Base-by-base conservation (phyloP, 1,284 basidiomycete species). In the Cryptococcus sp. region DNA sequence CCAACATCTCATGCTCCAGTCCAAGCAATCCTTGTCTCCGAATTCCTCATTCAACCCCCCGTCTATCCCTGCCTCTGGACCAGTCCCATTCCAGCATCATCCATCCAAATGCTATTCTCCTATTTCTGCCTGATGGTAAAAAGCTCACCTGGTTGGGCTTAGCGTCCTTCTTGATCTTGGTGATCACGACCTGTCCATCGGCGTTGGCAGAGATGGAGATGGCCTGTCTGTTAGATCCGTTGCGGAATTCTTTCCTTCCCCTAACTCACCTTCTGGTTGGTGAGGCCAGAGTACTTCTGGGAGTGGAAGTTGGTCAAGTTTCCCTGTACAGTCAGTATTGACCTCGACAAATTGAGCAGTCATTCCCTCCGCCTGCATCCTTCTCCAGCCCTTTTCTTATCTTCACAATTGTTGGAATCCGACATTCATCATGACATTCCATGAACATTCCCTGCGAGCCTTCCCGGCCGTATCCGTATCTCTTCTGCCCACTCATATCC, bases 291-390 rank as follows among this genome's bases (percentile, higher is more conserved):
- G 81, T 83, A 91, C 75, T 91, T 92, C 81, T 82, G 80, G 25
- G 90, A 91, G 80, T 91, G 87, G 63, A 89, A 67, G 79, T 89
- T 91, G 55, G 80, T 78, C 72, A 91, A 82, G 81, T 92, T 92
- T 62, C 86, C 89, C 87, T 90, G 64, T 25, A 51, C 31, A 25
- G 14, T 50, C 24, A 53, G 37, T 31, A 42, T 45, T 34, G 28
- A 19, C 19, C 41, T 22, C 18, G 28, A 5, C 11, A 11, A 5
- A 11, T 28, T 11, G 28, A 5, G 5, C 28, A 28, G 28, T 28
- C 28, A 11, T 5, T 4, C 11, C 28, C 5, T 28, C 11, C 28
- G 4, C 28, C 28, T 5, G 11, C 28, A 28, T 5, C 11, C 28
- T 28, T 28, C 28, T 11, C 28, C 28, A 28, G 28, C 28, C 4